A percentile compares a stretch with the other conserved stretches of the same genome.
These are phyloP conservation scores for Phytophthora sansomeana DNA, from an alignment of 352 stramenopile genomes.

Conservation along the genomic window DNA sequence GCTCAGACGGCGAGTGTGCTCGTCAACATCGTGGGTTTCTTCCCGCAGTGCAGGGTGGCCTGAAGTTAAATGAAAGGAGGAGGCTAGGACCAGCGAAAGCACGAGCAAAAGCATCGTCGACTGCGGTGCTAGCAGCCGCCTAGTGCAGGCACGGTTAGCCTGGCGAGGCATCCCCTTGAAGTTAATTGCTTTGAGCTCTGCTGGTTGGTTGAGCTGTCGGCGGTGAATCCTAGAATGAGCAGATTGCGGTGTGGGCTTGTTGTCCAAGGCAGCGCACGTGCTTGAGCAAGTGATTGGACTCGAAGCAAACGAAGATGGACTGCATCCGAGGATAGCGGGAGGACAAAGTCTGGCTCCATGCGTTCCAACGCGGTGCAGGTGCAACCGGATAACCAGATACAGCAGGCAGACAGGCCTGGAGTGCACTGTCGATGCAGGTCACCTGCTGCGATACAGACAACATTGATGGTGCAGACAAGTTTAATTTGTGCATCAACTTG, in stretches of 20 bases:
- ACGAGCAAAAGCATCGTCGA: slow-evolving; percentile 17
- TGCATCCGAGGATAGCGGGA: slow-evolving; percentile 24
- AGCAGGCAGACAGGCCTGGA: slow-evolving; percentile 6
- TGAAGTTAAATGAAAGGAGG: slow-evolving; percentile 22
- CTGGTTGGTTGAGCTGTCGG: slow-evolving; percentile 10
- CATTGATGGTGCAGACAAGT: slow-evolving; percentile 11
- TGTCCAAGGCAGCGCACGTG: slow-evolving; percentile 12
- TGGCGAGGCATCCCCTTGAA: slow-evolving; percentile 26
- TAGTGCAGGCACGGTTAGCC: slow-evolving; percentile 11
- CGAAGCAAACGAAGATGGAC: slow-evolving; percentile 17
- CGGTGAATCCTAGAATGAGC: slow-evolving; percentile 35
- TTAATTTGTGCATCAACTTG: slow-evolving; percentile 9
- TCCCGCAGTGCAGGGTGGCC: slow-evolving; percentile 21
- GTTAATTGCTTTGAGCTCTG: slow-evolving; percentile 10
- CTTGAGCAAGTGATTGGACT: slow-evolving; percentile 20
- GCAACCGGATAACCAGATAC: neutral
- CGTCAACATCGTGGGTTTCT: slow-evolving; percentile 18
- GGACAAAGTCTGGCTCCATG: slow-evolving; percentile 30
- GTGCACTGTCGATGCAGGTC: slow-evolving; percentile 30
- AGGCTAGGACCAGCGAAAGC: slow-evolving; percentile 25
- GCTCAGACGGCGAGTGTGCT: slow-evolving; percentile 19
- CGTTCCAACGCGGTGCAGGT: neutral
- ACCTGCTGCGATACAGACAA: slow-evolving; percentile 2
- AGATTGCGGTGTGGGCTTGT: neutral
- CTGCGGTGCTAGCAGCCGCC: slow-evolving; percentile 12